Evolutionary conservation across 495 filamentous ascomycete genomes (phyloP), one percentile per base, ranked within the genome.

Genomic region (Cudoniella acicularis): DNA sequence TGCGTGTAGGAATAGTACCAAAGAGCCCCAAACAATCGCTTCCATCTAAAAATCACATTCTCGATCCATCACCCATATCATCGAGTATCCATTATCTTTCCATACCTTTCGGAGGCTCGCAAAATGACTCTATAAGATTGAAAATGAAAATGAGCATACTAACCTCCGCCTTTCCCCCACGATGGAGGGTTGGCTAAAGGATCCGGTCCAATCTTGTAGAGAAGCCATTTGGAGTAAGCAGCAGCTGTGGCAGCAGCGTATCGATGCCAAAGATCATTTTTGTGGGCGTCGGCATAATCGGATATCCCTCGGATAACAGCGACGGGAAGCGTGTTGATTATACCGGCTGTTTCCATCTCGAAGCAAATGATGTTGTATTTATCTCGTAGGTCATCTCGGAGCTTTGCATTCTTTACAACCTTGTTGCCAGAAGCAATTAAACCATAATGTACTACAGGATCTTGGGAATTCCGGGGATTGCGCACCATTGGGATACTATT

Each of bases 201-300:
- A 4, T 36, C 30, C 13, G 30, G 30, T 6, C 30, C 30, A 36
- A 36, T 36, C 30, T 36, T 36, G 30, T 36, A 42, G 43, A 67
- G 52, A 61, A 72, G 27, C 18, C 64, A 68, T 62, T 73, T 73
- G 6, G 70, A 64, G 60, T 67, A 74, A 1, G 64, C 69, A 13
- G 73, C 70, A 4, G 69, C 72, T 16, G 52, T 61, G 3, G 65
- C 67, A 6, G 70, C 64, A 16, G 70, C 70, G 51, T 73, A 73
- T 9, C 47, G 13, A 43, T 74, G 70, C 72, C 70, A 75, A 6
- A 21, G 20, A 26, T 75, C 61, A 61, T 69, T 66, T 53, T 73
- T 75, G 51, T 75, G 70, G 49, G 66, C 69, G 55, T 75, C 72
- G 11, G 73, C 59, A 58, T 76, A 76, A 54, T 76, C 73, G 47